Base-by-base conservation (phyloP, 2,329 filamentous ascomycete genomes). In the Fusarium hainanense region DNA sequence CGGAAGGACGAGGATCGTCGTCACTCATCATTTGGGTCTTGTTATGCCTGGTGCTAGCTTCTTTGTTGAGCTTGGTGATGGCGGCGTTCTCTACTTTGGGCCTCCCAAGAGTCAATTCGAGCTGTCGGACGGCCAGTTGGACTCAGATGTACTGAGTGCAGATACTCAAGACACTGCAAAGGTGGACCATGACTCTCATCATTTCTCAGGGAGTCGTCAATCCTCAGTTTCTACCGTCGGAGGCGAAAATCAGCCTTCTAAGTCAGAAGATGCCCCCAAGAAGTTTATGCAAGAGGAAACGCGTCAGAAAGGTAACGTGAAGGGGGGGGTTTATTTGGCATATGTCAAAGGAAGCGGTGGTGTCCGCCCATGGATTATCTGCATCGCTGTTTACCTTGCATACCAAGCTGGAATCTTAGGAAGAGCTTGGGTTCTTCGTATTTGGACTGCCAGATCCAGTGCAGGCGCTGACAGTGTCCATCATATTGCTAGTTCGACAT, bases 1-100 rank as follows among this genome's bases (percentile, higher is more conserved):
- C 16, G 89, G 88, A 0, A 83, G 93, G 49, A 96, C 93, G 2
- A 83, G 92, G 18, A 92, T 96, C 40, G 80, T 96, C 4, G 92
- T 93, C n/a, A 95, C 92, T 0, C 93, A 95, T 75, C 92, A 94
- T 72, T 88, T 93, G 18, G 87, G 87, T 4, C 83, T 94, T 2
- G 91, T 89, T 69, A 84, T 92, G 57, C 84, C 90, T 8, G 87
- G 87, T 72, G 89, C 92, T 6, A 91, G 91, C 71, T 94, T 92
- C 70, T 83, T 92, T 5, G 89, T 94, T 9, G 87, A 92, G 63
- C 85, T 95, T 2, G 89, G 88, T 13, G 87, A 92, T 50, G 92
- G 92, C 9, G 83, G 82, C 6, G 85, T 92, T 77, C 10, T 82
- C 83, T 54, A 79, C 81, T 14, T 77, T 81, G 32, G 83, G 6